A percentile compares a stretch with the other conserved stretches of the same genome.
Evolutionary conservation across 768 basidiomycete genomes (phyloP).

Genomic region (Solioccasus polychromus): DNA sequence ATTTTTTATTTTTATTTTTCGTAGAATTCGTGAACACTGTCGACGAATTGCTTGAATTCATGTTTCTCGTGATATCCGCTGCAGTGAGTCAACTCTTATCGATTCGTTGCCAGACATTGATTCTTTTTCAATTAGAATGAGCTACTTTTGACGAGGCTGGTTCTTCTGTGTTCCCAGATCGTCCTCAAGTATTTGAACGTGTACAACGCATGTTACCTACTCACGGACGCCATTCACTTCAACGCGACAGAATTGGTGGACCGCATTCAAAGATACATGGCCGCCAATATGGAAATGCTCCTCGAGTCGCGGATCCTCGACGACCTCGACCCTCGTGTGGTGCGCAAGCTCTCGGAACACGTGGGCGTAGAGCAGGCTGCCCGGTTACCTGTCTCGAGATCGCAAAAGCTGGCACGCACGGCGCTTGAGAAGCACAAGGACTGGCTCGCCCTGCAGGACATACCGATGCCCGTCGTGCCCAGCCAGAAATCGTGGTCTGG

Average conservation of each 20-base stretch:
- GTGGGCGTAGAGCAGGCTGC: constrained; percentile 56
- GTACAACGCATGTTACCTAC: constrained; percentile 75
- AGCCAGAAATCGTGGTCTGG: constrained; percentile 18
- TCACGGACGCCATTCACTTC: constrained; percentile 79
- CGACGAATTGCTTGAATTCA: constrained; percentile 80
- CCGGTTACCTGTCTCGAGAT: constrained; percentile 67
- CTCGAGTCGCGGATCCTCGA: constrained; percentile 81
- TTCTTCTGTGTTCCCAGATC: constrained; percentile 76
- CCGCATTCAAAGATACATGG: constrained; percentile 75
- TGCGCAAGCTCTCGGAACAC: constrained; percentile 64
- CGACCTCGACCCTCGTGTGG: constrained; percentile 59
- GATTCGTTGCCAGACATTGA: neutral
- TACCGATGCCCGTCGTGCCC: constrained; percentile 54
- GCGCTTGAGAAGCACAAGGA: constrained; percentile 61
- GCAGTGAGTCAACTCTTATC: constrained; percentile 52
- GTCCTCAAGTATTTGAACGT: constrained; percentile 66
- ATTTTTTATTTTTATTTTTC: neutral
- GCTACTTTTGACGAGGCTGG: constrained; percentile 80
- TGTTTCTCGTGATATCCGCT: constrained; percentile 82
- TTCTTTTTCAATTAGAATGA: constrained; percentile 61
- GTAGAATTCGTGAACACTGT: constrained; percentile 59
- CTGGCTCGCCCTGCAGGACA: constrained; percentile 71
- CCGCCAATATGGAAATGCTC: constrained; percentile 81
- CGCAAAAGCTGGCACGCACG: constrained; percentile 45
- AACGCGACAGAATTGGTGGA: constrained; percentile 66